phyloP scores from a whole-genome alignment of 306 rosid genomes.

The Notholithocarpus densiflorus region DNA sequence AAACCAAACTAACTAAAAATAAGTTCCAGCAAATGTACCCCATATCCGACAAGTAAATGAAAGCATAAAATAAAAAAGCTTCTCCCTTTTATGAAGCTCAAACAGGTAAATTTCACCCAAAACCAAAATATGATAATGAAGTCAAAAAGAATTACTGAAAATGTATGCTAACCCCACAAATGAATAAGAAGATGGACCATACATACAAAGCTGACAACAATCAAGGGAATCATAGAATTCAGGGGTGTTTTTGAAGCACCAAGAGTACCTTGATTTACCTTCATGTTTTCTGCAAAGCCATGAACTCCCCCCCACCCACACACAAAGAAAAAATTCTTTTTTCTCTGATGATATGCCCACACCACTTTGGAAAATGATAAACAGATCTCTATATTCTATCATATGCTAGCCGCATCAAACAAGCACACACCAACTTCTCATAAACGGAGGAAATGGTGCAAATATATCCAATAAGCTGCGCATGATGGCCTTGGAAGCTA shows the following conservation, averaged over 20 bases:
- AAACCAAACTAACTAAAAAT: no score
- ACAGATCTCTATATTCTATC: neutral
- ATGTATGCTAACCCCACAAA: neutral
- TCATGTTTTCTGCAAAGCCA: neutral
- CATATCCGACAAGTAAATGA: constrained; percentile 2
- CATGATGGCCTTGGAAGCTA: no score
- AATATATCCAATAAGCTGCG: no score
- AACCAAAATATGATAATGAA: neutral
- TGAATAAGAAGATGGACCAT: neutral
- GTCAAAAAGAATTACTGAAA: neutral
- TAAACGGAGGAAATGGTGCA: no score
- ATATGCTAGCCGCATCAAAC: neutral
- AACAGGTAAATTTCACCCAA: neutral
- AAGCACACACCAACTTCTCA: neutral
- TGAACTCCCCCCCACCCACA: neutral
- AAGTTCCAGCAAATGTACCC: no score
- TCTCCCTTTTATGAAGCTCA: neutral
- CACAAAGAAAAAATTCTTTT: neutral
- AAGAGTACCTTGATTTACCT: neutral
- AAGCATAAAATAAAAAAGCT: neutral
- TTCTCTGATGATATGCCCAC: neutral
- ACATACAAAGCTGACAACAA: neutral
- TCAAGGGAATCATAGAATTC: neutral
- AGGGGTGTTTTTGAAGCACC: neutral
- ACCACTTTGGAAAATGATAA: neutral